These are phyloP conservation scores for Metschnikowia lunata DNA, from an alignment of 805 yeast species.

Conservation along the genomic window DNA sequence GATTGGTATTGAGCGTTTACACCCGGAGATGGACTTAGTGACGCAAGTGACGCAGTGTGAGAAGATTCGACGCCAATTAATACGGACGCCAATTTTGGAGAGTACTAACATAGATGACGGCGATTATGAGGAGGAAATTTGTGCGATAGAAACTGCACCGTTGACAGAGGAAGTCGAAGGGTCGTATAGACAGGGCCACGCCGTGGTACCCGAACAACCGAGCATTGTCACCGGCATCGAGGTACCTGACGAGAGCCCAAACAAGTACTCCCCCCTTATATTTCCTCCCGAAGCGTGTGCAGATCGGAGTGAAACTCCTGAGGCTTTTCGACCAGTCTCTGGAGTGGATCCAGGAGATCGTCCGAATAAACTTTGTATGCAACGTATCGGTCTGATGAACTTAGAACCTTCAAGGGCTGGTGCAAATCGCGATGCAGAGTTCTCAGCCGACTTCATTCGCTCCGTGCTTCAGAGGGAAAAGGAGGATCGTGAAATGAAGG, in stretches of 20 bases:
- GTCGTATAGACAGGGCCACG: not conserved
- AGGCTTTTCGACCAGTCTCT: not conserved
- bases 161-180: not conserved
- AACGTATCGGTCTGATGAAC: not conserved
- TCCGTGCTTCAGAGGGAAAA: not conserved
- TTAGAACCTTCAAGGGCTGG: not conserved
- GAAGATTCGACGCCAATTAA: too few relatives aligned
- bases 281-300: slow-evolving; percentile 1
- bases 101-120: not conserved
- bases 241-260: not conserved
- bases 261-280: not conserved
- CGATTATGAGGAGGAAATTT: not conserved
- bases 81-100: not conserved
- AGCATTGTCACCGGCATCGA: not conserved
- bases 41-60: not conserved
- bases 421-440: not conserved
- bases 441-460: not conserved
- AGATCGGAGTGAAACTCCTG: not conserved
- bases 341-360: not conserved
- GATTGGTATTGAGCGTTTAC: not conserved
- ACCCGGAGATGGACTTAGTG: not conserved
- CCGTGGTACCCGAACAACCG: not conserved
- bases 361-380: too few relatives aligned
- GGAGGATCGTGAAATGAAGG: not conserved
- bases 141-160: not conserved